Percentiles rank a stretch among this genome's conserved stretches.
phyloP scores from a whole-genome alignment of 1,284 basidiomycete genomes.

The Wallemia ichthyophaga region DNA sequence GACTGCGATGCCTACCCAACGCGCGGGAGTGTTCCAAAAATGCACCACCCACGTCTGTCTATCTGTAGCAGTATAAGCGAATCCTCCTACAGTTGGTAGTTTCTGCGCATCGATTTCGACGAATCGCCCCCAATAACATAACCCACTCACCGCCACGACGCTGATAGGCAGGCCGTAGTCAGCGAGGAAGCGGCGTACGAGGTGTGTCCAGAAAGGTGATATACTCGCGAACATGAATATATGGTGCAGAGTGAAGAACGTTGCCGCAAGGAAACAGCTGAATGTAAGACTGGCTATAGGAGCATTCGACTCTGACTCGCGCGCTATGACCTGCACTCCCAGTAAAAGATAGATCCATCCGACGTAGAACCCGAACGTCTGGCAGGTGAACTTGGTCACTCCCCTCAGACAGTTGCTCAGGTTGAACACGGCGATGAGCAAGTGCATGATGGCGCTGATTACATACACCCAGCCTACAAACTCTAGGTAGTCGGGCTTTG shows the following conservation, averaged over 20 bases:
- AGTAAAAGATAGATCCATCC: slow-evolving; percentile 47
- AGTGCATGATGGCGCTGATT: slow-evolving; percentile 79
- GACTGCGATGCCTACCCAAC: slow-evolving; percentile 66
- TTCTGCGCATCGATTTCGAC: slow-evolving; percentile 24
- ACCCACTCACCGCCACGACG: slow-evolving; percentile 28
- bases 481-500: slow-evolving; percentile 40
- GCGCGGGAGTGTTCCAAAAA: slow-evolving; percentile 68
- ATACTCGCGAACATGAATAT: slow-evolving; percentile 35
- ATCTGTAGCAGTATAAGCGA: slow-evolving; percentile 18
- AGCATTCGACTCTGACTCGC: slow-evolving; percentile 23
- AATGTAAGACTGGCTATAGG: slow-evolving; percentile 37
- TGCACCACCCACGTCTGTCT: slow-evolving; percentile 54
- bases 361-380: slow-evolving; percentile 81
- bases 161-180: slow-evolving; percentile 75
- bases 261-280: slow-evolving; percentile 28
- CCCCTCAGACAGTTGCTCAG: slow-evolving; percentile 55
- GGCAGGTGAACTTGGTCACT: slow-evolving; percentile 65
- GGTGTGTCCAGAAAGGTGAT: slow-evolving; percentile 35
- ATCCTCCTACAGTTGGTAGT: slow-evolving; percentile 35
- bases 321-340: slow-evolving; percentile 48
- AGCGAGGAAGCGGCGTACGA: slow-evolving; percentile 38
- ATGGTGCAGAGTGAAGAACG: slow-evolving; percentile 42
- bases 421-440: slow-evolving; percentile 55
- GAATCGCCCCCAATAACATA: slow-evolving; percentile 63
- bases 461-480: slow-evolving; percentile 78